These are phyloP conservation scores for Boletus bicolor DNA, from an alignment of 768 basidiomycete species.

Conservation along the genomic window DNA sequence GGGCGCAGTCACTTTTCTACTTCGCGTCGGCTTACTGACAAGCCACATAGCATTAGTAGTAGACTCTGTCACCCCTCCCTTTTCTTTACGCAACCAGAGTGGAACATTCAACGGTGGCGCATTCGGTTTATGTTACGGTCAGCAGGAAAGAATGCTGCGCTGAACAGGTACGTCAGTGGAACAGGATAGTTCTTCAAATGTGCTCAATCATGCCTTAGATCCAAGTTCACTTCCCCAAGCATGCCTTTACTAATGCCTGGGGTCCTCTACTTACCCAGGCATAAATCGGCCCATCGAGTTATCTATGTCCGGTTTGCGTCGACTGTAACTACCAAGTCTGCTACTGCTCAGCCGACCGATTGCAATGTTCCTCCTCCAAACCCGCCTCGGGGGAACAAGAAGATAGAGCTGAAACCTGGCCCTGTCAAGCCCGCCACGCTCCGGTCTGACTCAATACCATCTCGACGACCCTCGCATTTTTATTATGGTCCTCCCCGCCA, in stretches of 20 bases:
- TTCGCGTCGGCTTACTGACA: not conserved
- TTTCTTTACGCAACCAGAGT: slow-evolving; percentile 9
- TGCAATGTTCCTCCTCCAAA: slow-evolving; percentile 27
- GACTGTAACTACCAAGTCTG: slow-evolving; percentile 28
- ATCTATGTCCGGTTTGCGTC: slow-evolving; percentile 24
- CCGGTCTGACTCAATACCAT: slow-evolving; percentile 16
- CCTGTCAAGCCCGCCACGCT: slow-evolving; percentile 48
- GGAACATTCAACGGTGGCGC: slow-evolving; percentile 7
- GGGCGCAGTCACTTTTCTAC: not conserved
- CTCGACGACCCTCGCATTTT: slow-evolving; percentile 22
- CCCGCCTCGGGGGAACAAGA: slow-evolving; percentile 37
- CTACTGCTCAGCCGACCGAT: slow-evolving; percentile 13
- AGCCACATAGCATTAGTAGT: not conserved
- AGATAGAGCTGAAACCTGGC: slow-evolving; percentile 61
- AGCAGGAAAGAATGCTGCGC: slow-evolving; percentile 36
- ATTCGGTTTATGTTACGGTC: slow-evolving; percentile 38
- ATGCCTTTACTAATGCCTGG: not conserved
- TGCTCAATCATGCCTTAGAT: slow-evolving; percentile 15
- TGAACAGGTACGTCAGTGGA: slow-evolving; percentile 34
- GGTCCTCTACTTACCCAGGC: not conserved
- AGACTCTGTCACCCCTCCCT: not conserved
- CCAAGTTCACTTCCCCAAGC: slow-evolving; percentile 14
- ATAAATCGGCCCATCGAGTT: not conserved
- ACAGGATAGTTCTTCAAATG: not conserved
- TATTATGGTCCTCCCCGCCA: slow-evolving; percentile 27